A percentile compares a stretch with the other conserved stretches of the same genome.
Conservation (phyloP, 2,329 filamentous ascomycete genomes). For the Fusarium sp. region DNA sequence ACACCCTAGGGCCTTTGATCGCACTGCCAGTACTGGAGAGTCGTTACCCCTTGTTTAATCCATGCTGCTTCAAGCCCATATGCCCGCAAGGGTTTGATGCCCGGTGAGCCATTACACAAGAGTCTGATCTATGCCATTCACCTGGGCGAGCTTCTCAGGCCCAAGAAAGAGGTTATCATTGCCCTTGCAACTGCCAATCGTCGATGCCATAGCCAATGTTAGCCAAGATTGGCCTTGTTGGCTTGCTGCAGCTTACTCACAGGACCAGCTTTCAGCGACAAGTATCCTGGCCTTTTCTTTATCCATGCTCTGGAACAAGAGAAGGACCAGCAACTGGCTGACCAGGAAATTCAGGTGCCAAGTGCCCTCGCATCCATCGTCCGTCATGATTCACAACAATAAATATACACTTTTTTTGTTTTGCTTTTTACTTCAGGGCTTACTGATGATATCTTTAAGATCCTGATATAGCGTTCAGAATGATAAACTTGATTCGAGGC, state of each 20-base stretch:
- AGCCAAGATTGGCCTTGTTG: not conserved
- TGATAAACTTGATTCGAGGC: slow-evolving; percentile 51
- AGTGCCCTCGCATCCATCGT: slow-evolving; percentile 46
- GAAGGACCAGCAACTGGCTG: slow-evolving; percentile 45
- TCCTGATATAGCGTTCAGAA: slow-evolving; percentile 51
- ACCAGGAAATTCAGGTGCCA: slow-evolving; percentile 49
- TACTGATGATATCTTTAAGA: slow-evolving; percentile 38
- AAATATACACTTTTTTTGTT: not conserved
- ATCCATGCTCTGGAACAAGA: slow-evolving; percentile 49
- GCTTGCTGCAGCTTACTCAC: slow-evolving; percentile 45
- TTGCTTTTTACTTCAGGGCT: not conserved
- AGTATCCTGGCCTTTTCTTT: slow-evolving; percentile 43
- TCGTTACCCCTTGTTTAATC: slow-evolving; percentile 43
- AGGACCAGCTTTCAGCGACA: slow-evolving; percentile 47
- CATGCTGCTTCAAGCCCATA: slow-evolving; percentile 42
- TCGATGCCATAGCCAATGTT: slow-evolving; percentile 39
- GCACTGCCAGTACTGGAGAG: slow-evolving; percentile 43
- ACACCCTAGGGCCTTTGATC: not conserved
- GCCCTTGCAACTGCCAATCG: slow-evolving; percentile 43
- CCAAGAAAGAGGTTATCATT: slow-evolving; percentile 45
- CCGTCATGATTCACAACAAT: slow-evolving; percentile 40
- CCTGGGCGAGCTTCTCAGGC: slow-evolving; percentile 47
- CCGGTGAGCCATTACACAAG: slow-evolving; percentile 39
- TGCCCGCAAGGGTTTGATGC: slow-evolving; percentile 41
- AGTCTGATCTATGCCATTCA: slow-evolving; percentile 47